These are phyloP conservation scores for Fagopyrum tataricum DNA, from an alignment of 148 eudicot genomes.

Conservation along the genomic window DNA sequence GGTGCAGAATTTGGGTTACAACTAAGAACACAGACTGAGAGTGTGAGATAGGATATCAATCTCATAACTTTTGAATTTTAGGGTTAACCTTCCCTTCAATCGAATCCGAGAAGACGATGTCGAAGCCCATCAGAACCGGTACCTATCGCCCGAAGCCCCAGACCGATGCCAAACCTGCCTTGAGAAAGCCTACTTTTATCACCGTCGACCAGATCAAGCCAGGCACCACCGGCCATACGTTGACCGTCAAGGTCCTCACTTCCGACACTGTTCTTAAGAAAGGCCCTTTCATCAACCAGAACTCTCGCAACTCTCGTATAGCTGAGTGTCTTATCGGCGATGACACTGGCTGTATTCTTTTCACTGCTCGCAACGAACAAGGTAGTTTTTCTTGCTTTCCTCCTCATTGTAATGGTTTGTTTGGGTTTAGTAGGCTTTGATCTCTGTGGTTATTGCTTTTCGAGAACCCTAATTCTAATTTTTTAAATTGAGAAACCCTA, in stretches of 20 bases:
- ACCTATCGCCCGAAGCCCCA: not conserved
- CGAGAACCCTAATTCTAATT: not conserved
- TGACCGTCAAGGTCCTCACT: conserved; percentile 26
- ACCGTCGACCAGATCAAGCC: conserved; percentile 28
- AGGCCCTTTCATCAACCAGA: conserved; percentile 19
- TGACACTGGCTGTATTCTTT: conserved; percentile 26
- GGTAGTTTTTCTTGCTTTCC: conserved; percentile 16
- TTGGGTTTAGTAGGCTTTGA: not conserved
- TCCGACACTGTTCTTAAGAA: conserved; percentile 20
- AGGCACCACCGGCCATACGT: conserved; percentile 30
- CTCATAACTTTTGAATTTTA: not conserved
- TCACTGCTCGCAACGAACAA: conserved; percentile 35
- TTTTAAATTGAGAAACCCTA: not conserved
- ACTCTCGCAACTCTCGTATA: conserved; percentile 25
- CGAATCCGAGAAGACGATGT: conserved; percentile 15
- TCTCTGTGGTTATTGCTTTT: not conserved
- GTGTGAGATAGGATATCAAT: not conserved
- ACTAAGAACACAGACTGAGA: not conserved
- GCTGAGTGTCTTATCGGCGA: conserved; percentile 32
- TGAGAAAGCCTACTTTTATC: conserved; percentile 31
- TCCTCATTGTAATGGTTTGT: not conserved
- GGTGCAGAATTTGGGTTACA: not conserved
- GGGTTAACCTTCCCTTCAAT: conserved; percentile 10
- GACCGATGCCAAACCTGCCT: conserved; percentile 14
- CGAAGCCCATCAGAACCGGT: not conserved